Conservation (phyloP, 2,329 filamentous ascomycete genomes). For the Phaeoacremonium minimum region DNA sequence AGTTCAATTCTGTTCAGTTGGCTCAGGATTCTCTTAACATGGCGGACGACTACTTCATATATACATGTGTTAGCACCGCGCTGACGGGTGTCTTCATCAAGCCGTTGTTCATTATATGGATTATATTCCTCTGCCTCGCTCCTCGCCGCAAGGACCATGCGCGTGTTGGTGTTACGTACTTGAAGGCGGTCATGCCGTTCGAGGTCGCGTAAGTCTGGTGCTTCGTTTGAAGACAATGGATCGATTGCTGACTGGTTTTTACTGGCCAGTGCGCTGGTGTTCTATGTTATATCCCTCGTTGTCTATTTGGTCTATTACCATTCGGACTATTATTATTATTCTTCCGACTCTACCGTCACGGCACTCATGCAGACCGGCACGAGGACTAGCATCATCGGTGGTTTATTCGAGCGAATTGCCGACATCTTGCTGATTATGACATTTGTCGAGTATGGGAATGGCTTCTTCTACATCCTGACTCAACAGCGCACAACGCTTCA, state of each 20-base stretch:
- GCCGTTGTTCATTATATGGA: constrained; percentile 13
- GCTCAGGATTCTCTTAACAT: no score
- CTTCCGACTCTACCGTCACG: neutral
- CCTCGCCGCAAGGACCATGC: constrained; percentile 15
- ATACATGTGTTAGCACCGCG: neutral
- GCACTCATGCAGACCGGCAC: neutral
- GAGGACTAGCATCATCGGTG: neutral
- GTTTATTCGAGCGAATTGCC: constrained; percentile 9
- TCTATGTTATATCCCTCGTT: neutral
- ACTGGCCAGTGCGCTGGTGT: neutral
- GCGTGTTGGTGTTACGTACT: constrained; percentile 12
- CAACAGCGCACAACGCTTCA: constrained; percentile 2
- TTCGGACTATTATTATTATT: neutral
- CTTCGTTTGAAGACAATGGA: no score
- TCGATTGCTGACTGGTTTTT: no score
- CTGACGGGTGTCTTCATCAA: constrained; percentile 10
- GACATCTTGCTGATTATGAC: constrained; percentile 13
- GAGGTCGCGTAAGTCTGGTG: constrained; percentile 15
- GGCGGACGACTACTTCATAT: no score
- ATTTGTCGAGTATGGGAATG: constrained; percentile 15
- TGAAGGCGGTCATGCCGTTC: constrained; percentile 12
- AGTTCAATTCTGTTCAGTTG: no score
- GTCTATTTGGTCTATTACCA: neutral
- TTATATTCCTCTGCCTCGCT: constrained; percentile 11
- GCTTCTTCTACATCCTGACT: constrained; percentile 13